phyloP scores from a whole-genome alignment of 2,329 filamentous ascomycete species.

The Botryotinia calthae region DNA sequence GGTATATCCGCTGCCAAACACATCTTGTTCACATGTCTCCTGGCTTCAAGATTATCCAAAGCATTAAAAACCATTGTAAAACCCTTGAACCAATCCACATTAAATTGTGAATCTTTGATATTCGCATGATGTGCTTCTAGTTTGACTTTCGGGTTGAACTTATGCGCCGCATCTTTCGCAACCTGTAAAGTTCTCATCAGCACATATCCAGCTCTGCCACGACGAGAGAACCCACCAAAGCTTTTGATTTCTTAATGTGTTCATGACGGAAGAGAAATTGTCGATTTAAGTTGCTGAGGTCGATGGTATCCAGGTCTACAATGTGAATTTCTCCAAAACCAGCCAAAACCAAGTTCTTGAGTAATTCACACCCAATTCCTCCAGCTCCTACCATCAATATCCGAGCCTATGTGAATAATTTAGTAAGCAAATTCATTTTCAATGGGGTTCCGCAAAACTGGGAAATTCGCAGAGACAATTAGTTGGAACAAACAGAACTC shows the following conservation, averaged over 20 bases:
- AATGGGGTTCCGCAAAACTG: background rate
- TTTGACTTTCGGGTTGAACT: conserved; percentile 84
- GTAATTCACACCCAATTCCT: conserved; percentile 93
- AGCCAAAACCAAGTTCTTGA: conserved; percentile 91
- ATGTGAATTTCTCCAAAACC: conserved; percentile 93
- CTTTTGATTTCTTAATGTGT: conserved; percentile 97
- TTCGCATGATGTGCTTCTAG: conserved; percentile 90
- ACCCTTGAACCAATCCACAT: conserved; percentile 78
- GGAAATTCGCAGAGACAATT: conserved; percentile 17
- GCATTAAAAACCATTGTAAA: conserved; percentile 95
- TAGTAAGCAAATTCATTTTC: conserved; percentile 33
- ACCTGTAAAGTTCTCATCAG: conserved; percentile 53
- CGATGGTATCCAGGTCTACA: conserved; percentile 96
- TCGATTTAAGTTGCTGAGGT: conserved; percentile 94
- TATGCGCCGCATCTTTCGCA: conserved; percentile 84
- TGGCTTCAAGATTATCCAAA: conserved; percentile 89
- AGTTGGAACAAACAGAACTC: background rate
- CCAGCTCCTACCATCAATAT: conserved; percentile 94
- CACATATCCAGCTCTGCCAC: background rate
- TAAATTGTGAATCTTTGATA: conserved; percentile 87
- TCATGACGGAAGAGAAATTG: conserved; percentile 96
- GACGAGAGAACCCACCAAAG: conserved; percentile 60
- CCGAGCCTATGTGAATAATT: conserved; percentile 59
- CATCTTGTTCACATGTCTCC: conserved; percentile 96
- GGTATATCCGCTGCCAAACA: conserved; percentile 88